Evolutionary conservation across 2,329 filamentous ascomycete species (phyloP).

Genomic region (Lecanosticta acicola): DNA sequence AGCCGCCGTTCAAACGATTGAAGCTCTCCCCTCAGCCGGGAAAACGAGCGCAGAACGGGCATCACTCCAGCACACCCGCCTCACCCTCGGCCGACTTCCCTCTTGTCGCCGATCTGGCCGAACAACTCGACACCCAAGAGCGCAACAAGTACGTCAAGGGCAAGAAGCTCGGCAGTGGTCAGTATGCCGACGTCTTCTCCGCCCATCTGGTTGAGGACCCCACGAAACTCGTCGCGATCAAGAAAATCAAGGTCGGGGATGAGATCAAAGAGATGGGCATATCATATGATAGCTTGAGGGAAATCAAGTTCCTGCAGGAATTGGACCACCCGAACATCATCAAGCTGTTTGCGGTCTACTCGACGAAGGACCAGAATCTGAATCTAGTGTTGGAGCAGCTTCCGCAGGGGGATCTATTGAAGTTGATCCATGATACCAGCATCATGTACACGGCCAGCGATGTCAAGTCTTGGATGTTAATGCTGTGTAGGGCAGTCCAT

Average conservation of each 20-base stretch:
- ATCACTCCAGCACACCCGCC: conserved; percentile 10
- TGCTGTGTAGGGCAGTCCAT: conserved; percentile 88
- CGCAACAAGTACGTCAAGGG: conserved; percentile 89
- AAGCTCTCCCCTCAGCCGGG: conserved; percentile 20
- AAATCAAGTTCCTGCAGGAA: conserved; percentile 93
- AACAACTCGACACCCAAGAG: conserved; percentile 45
- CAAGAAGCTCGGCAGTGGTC: conserved; percentile 90
- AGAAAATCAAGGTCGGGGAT: conserved; percentile 82
- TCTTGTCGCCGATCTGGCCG: conserved; percentile 37
- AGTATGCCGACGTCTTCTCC: conserved; percentile 91
- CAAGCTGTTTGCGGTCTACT: conserved; percentile 84
- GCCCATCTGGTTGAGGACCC: conserved; percentile 72
- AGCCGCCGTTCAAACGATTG: conserved; percentile 29
- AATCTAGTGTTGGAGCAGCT: conserved; percentile 93
- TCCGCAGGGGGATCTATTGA: conserved; percentile 88
- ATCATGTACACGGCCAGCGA: conserved; percentile 82
- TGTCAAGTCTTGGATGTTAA: conserved; percentile 97
- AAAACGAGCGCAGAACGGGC: conserved; percentile 7
- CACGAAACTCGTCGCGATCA: conserved; percentile 75
- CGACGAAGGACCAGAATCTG: conserved; percentile 91
- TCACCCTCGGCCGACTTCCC: conserved; percentile 10
- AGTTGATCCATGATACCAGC: conserved; percentile 78
- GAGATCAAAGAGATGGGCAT: conserved; percentile 81
- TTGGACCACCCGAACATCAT: conserved; percentile 95
- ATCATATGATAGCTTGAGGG: conserved; percentile 87